A percentile compares a stretch with the other conserved stretches of the same genome.
These are phyloP conservation scores for Cadophora luteo-olivacea DNA, from an alignment of 2,329 filamentous ascomycete genomes.

Conservation along the genomic window DNA sequence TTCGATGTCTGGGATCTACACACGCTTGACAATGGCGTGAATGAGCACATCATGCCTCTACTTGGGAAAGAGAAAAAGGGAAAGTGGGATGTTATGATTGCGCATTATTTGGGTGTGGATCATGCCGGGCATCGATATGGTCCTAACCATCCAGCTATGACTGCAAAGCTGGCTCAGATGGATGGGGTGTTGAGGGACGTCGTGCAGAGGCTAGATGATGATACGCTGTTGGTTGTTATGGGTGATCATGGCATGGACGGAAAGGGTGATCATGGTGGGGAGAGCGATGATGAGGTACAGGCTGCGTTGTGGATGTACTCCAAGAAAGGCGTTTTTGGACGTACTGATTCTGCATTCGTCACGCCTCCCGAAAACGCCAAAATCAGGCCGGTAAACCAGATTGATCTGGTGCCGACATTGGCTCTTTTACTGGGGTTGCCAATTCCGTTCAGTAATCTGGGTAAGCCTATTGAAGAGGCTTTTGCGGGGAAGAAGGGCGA, in stretches of 20 bases:
- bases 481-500: slow-evolving; percentile 75
- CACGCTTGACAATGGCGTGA: slow-evolving; percentile 94
- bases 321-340: slow-evolving; percentile 83
- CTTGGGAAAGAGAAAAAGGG: slow-evolving; percentile 67
- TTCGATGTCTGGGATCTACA: slow-evolving; percentile 99
- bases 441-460: slow-evolving; percentile 95
- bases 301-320: slow-evolving; percentile 99
- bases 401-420: slow-evolving; percentile 93
- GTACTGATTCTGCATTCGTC: slow-evolving; percentile 65
- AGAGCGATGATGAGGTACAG: slow-evolving; percentile 95
- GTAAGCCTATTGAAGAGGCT: slow-evolving; percentile 90
- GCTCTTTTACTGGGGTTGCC: slow-evolving; percentile 87
- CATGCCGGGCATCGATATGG: slow-evolving; percentile 97
- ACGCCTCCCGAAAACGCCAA: slow-evolving; percentile 76
- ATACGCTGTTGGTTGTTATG: slow-evolving; percentile 92
- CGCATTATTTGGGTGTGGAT: slow-evolving; percentile 93
- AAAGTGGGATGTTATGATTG: slow-evolving; percentile 94
- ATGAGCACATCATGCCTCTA: slow-evolving; percentile 87
- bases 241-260: slow-evolving; percentile 99
- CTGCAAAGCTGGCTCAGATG: slow-evolving; percentile 90
- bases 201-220: slow-evolving; percentile 75
- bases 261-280: slow-evolving; percentile 97
- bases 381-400: slow-evolving; percentile 78
- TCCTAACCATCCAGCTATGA: slow-evolving; percentile 91
- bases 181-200: slow-evolving; percentile 77